phyloP scores from a whole-genome alignment of 257 asterid species.

The Nicotiana noctiflora region DNA sequence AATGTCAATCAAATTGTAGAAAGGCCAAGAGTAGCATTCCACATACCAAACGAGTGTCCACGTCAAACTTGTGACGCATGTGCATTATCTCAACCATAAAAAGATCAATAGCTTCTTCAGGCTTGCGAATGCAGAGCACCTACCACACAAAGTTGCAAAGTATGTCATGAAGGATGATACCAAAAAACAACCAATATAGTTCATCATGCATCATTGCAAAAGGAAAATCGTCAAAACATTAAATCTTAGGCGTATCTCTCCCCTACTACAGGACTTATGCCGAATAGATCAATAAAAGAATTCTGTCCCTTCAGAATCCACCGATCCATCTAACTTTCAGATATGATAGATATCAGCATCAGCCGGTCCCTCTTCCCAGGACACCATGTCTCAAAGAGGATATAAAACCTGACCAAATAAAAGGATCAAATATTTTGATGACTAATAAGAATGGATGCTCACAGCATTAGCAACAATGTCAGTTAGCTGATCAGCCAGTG shows the following conservation, averaged over 20 bases:
- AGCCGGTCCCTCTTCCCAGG: neutral
- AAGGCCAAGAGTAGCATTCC: neutral
- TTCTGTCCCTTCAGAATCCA: neutral
- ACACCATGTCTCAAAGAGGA: neutral
- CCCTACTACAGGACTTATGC: neutral
- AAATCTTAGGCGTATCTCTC: neutral
- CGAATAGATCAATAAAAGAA: neutral
- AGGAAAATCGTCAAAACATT: neutral
- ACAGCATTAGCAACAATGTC: neutral
- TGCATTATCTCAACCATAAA: too few species aligned
- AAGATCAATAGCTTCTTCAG: too few species aligned
- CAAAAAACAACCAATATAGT: neutral
- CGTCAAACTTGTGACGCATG: too few species aligned
- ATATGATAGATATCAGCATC: neutral
- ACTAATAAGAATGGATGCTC: conserved; percentile 28
- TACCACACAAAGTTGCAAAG: conserved; percentile 21
- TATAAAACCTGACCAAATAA: neutral
- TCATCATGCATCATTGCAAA: neutral
- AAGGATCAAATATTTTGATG: neutral
- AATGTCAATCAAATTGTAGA: conserved; percentile 1
- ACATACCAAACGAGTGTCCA: conserved; percentile 18
- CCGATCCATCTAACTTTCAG: neutral
- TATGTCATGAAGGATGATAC: neutral
- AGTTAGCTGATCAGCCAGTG: too few species aligned
- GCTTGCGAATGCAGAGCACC: conserved; percentile 21